Percentiles rank a stretch among this genome's conserved stretches.
phyloP scores from a whole-genome alignment of 202 grass and related monocot species.

The Musa balbisiana region DNA sequence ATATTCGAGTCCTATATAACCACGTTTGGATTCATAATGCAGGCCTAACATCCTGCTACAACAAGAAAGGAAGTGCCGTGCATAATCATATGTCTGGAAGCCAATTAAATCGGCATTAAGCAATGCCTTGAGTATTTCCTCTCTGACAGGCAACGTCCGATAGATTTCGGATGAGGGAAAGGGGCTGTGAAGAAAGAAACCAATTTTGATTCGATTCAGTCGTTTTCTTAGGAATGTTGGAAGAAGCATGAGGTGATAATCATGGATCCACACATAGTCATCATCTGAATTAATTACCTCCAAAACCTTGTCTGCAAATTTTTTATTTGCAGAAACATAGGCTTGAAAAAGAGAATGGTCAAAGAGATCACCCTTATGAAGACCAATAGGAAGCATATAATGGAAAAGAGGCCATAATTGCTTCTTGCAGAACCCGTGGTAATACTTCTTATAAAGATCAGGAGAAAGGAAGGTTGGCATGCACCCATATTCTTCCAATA shows the following conservation, averaged over 20 bases:
- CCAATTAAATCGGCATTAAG: slow-evolving; percentile 92
- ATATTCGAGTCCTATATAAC: slow-evolving; percentile 83
- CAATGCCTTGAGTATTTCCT: slow-evolving; percentile 76
- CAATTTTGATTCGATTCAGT: slow-evolving; percentile 66
- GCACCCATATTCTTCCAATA: slow-evolving; percentile 61
- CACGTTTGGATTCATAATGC: slow-evolving; percentile 82
- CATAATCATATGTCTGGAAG: slow-evolving; percentile 94
- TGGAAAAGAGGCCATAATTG: slow-evolving; percentile 89
- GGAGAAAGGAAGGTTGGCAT: slow-evolving; percentile 75
- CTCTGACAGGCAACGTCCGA: slow-evolving; percentile 77
- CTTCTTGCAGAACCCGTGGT: slow-evolving; percentile 90
- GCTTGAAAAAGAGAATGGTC: slow-evolving; percentile 70
- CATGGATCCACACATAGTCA: slow-evolving; percentile 96
- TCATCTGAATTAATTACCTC: slow-evolving; percentile 90
- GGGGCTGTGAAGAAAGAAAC: slow-evolving; percentile 79
- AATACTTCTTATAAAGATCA: slow-evolving; percentile 60
- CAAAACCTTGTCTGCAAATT: slow-evolving; percentile 85
- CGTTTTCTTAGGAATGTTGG: slow-evolving; percentile 79
- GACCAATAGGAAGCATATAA: slow-evolving; percentile 87
- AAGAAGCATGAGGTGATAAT: slow-evolving; percentile 95
- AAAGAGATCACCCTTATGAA: slow-evolving; percentile 79
- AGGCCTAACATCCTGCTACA: slow-evolving; percentile 77
- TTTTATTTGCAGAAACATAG: slow-evolving; percentile 79
- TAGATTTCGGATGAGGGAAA: slow-evolving; percentile 93
- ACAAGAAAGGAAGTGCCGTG: slow-evolving; percentile 82